Conservation (phyloP, 306 rosid species). For the Gillenia trifoliata region DNA sequence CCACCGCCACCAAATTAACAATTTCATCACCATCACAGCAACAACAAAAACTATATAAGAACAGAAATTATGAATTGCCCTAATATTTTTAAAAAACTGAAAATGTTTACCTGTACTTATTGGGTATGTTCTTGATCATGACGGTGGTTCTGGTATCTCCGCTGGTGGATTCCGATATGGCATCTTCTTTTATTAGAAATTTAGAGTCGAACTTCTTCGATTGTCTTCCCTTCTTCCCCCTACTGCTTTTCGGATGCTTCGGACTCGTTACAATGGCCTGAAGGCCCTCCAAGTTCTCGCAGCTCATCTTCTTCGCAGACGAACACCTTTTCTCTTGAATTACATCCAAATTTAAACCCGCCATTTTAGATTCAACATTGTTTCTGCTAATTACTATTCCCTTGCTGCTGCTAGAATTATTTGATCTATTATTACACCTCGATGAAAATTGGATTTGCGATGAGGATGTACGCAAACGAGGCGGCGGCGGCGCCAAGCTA, state of each 20-base stretch:
- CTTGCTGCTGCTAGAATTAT: constrained; percentile 4
- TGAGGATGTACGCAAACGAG: background rate
- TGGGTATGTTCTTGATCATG: constrained; percentile 96
- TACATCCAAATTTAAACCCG: constrained; percentile 28
- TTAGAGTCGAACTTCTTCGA: constrained; percentile 50
- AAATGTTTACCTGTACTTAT: constrained; percentile 64
- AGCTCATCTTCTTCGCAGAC: constrained; percentile 4
- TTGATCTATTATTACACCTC: background rate
- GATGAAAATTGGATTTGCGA: constrained; percentile 22
- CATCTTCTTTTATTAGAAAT: constrained; percentile 58
- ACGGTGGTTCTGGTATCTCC: constrained; percentile 77
- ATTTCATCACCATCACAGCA: background rate
- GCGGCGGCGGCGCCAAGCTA: constrained; percentile 10
- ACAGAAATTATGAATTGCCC: no score
- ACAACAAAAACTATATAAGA: background rate
- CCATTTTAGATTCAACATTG: constrained; percentile 24
- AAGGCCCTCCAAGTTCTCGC: background rate
- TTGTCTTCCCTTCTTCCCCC: constrained; percentile 58
- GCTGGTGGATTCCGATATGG: constrained; percentile 33
- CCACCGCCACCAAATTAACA: constrained; percentile 1
- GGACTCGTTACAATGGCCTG: background rate
- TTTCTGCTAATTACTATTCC: background rate
- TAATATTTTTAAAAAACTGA: background rate
- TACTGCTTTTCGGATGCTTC: constrained; percentile 26
- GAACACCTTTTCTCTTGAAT: constrained; percentile 26